Evolutionary conservation across 2,329 filamentous ascomycete genomes (phyloP).

Genomic region (Colletotrichum orbiculare): DNA sequence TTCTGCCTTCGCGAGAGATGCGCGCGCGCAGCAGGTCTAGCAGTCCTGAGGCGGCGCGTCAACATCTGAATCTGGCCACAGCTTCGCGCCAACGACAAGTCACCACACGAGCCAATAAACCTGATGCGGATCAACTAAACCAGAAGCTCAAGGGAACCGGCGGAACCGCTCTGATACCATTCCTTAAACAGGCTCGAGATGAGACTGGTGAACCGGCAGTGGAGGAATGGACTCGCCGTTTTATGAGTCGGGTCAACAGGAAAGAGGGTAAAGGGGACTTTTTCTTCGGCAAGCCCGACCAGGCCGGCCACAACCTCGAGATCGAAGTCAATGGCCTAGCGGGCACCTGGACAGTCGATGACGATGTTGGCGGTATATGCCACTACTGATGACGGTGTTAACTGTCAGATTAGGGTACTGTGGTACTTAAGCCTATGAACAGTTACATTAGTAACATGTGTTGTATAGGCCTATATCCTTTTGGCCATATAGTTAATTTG

Average conservation of each 20-base stretch:
- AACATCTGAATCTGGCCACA: conserved; percentile 70
- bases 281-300: conserved; percentile 65
- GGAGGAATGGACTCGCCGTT: conserved; percentile 68
- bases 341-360: conserved; percentile 89
- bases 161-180: conserved; percentile 92
- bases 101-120: conserved; percentile 28
- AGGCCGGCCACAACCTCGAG: conserved; percentile 50
- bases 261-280: conserved; percentile 65
- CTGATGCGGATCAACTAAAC: conserved; percentile 48
- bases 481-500: too few relatives aligned
- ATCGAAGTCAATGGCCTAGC: conserved; percentile 75
- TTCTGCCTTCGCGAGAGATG: conserved; percentile 84
- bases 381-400: conserved; percentile 51
- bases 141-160: conserved; percentile 86
- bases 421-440: too few relatives aligned
- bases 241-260: conserved; percentile 65
- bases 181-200: conserved; percentile 95
- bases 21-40: conserved; percentile 71
- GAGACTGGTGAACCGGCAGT: conserved; percentile 95
- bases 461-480: too few relatives aligned
- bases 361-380: conserved; percentile 75
- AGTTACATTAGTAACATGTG: too few relatives aligned
- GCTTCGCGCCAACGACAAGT: conserved; percentile 58
- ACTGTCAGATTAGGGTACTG: too few relatives aligned
- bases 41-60: conserved; percentile 63